Base-by-base conservation (phyloP, 2,329 filamentous ascomycete species). In the Hypomyces rosellus region DNA sequence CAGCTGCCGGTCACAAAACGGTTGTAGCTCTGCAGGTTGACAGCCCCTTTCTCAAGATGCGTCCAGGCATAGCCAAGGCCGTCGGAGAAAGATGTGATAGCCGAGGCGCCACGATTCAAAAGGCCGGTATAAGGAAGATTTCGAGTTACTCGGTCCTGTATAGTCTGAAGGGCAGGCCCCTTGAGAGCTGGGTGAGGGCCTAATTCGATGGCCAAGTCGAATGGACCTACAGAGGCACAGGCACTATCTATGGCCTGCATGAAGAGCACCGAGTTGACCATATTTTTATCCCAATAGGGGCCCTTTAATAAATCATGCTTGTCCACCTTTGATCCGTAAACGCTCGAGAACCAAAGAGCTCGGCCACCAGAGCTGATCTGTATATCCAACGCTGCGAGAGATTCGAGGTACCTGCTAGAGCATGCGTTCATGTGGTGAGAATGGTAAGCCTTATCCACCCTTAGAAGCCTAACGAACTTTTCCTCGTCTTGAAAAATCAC, bases 361-460 rank as follows among this genome's bases (percentile, higher is more conserved):
- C 40, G 20, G 18, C 14, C 42, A 16, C 33, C 48, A n/a, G 22
- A 22, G 13, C 40, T 11, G 9, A 18, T 16, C 20, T 25, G 13
- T 20, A 42, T 22, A 14, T 42, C 20, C 40, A 42, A 20, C 12
- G 15, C 5, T 18, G 15, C 20, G 2, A 42, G 11, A 14, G 15
- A 18, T 42, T n/a, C 16, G 15, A 42, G 18, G 13, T 42, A 42
- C 40, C 7, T 22, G 13, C 20, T 18, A 0, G 40, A n/a, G 13
- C 40, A 42, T 14, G n/a, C n/a, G 20, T 18, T n/a, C 63, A 65
- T 65, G 45, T 65, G 62, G 45, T 62, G 61, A 3, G 61, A 64
- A 52, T 65, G 63, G 47, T 58, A 65, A 2, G 62, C 63, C 41
- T 56, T 54, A 38, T 59, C 52, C 22, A 64, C 61, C 9, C 52